Conservation (phyloP, 306 rosid species). For the Ziziphus jujuba region DNA sequence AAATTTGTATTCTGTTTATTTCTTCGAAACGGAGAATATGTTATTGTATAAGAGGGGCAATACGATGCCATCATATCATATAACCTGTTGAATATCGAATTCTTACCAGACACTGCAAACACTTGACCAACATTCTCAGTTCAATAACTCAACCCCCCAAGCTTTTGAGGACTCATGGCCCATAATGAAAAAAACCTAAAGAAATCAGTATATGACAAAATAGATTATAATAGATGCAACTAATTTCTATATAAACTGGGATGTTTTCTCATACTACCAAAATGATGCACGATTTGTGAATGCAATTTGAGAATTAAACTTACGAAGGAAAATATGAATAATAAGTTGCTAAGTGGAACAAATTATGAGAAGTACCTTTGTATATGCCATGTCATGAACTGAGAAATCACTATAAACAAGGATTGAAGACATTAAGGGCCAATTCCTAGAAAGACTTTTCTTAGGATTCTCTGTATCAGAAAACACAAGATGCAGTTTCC, state of each 20-base stretch:
- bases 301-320: neutral
- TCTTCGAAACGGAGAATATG: too few species aligned
- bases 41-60: neutral
- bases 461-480: conserved; percentile 22
- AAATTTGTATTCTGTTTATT: too few species aligned
- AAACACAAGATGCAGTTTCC: conserved; percentile 46
- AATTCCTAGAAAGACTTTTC: conserved; percentile 62
- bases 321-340: neutral
- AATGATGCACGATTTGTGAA: too few species aligned
- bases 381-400: conserved; percentile 81
- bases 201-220: neutral
- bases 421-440: conserved; percentile 88
- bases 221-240: too few species aligned
- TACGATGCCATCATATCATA: neutral
- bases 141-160: conserved; percentile 69
- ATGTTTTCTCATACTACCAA: too few species aligned
- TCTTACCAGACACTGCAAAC: conserved; percentile 65
- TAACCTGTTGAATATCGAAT: neutral
- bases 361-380: conserved; percentile 53
- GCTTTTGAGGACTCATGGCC: conserved; percentile 62
- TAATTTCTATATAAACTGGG: too few species aligned
- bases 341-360: neutral
- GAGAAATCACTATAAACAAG: conserved; percentile 56
- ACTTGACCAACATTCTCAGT: conserved; percentile 67
- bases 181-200: conserved; percentile 82